Evolutionary conservation across 2,329 filamentous ascomycete genomes (phyloP).

Genomic region (Ophiostoma sp.): DNA sequence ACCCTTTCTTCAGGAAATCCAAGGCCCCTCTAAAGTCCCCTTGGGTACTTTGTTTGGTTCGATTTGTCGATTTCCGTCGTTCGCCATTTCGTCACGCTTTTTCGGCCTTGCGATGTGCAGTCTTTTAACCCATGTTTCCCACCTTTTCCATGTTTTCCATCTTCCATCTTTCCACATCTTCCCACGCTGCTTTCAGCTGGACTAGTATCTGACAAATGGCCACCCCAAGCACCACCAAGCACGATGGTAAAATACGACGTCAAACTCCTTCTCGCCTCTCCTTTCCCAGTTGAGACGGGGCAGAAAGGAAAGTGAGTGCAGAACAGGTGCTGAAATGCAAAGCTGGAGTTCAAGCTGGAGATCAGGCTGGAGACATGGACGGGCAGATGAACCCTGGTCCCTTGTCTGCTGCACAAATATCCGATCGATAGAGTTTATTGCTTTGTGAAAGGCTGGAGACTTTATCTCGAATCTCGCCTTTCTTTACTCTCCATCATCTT

Average conservation of each 20-base stretch:
- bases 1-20: background rate
- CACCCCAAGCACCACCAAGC: background rate
- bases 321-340: background rate
- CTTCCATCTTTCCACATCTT: background rate
- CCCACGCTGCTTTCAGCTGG: constrained; percentile 9
- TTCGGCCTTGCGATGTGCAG: no score
- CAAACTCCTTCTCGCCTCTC: constrained; percentile 5
- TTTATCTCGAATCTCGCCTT: background rate
- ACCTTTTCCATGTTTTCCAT: no score
- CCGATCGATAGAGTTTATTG: constrained; percentile 10
- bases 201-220: background rate
- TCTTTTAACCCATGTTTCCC: background rate
- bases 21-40: background rate
- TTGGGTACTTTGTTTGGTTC: background rate
- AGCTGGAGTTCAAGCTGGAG: background rate
- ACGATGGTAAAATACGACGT: background rate
- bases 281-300: background rate
- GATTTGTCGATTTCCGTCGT: background rate
- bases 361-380: background rate
- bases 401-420: constrained; percentile 6
- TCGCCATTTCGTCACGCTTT: background rate
- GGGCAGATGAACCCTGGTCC: background rate
- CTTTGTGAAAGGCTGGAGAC: background rate
- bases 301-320: background rate
- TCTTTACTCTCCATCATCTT: background rate